Conservation (phyloP, 495 filamentous ascomycete species). For the Hypoxylon crocopeplum region DNA sequence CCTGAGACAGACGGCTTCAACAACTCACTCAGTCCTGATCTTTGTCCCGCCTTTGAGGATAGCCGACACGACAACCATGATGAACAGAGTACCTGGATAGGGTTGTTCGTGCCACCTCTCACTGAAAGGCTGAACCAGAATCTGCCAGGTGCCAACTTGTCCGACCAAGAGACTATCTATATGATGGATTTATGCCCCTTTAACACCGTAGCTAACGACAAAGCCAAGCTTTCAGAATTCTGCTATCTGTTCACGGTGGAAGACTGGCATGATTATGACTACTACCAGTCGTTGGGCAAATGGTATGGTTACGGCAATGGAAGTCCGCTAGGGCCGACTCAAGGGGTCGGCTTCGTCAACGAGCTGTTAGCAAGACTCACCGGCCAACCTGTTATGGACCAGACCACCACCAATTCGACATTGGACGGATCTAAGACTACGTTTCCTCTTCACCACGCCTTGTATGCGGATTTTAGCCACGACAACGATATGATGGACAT, state of each 20-base stretch:
- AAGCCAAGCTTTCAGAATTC: conserved; percentile 63
- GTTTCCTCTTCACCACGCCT: conserved; percentile 68
- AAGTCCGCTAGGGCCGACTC: conserved; percentile 76
- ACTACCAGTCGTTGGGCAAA: conserved; percentile 76
- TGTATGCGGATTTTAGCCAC: conserved; percentile 89
- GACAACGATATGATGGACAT: conserved; percentile 83
- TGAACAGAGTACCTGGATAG: conserved; percentile 60
- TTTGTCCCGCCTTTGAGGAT: conserved; percentile 69
- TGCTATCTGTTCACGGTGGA: conserved; percentile 71
- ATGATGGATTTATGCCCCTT: conserved; percentile 91
- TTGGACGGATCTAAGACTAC: conserved; percentile 65
- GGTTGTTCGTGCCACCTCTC: conserved; percentile 67
- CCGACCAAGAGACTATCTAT: conserved; percentile 61
- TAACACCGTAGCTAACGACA: conserved; percentile 66
- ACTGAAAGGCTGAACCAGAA: conserved; percentile 64
- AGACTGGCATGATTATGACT: conserved; percentile 80
- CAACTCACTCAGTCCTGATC: conserved; percentile 76
- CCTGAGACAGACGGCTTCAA: conserved; percentile 68
- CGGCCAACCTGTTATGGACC: conserved; percentile 65
- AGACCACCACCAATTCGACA: conserved; percentile 75
- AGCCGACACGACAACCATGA: conserved; percentile 53
- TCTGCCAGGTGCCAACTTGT: conserved; percentile 67
- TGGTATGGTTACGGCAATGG: conserved; percentile 82
- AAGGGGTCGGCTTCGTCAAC: conserved; percentile 84
- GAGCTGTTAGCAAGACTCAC: conserved; percentile 85